These are phyloP conservation scores for Cubamyces sp. DNA, from an alignment of 768 basidiomycete species.

Conservation along the genomic window DNA sequence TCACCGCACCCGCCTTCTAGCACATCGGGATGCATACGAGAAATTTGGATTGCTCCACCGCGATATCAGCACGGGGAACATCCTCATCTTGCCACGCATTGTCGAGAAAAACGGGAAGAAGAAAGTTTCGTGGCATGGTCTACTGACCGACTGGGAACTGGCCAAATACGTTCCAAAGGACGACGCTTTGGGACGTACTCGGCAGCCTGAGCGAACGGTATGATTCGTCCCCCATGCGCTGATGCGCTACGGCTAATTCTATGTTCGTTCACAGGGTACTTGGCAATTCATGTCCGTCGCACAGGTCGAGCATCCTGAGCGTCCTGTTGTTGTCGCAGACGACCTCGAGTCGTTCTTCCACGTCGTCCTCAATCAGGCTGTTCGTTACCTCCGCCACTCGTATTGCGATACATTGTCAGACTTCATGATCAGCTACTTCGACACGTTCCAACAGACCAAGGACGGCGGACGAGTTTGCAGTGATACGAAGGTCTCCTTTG, in stretches of 20 bases:
- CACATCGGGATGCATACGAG: background rate
- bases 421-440: constrained; percentile 2
- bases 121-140: background rate
- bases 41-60: background rate
- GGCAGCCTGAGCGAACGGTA: constrained; percentile 11
- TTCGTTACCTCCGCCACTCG: background rate
- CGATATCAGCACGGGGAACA: constrained; percentile 2
- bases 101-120: background rate
- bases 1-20: background rate
- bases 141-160: constrained; percentile 9
- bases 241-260: background rate
- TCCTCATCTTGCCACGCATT: background rate
- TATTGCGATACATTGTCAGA: background rate
- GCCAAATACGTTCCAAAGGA: background rate
- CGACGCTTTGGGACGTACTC: background rate
- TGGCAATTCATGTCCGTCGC: constrained; percentile 12
- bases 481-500: background rate
- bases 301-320: background rate
- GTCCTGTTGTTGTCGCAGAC: background rate
- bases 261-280: constrained; percentile 4
- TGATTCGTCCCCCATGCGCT: too few relatives aligned
- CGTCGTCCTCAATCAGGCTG: background rate
- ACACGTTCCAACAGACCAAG: background rate
- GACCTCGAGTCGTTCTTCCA: constrained; percentile 14
- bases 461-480: background rate